Base-by-base conservation (phyloP, 805 yeast genomes). In the Aciculoconidium aculeatum region DNA sequence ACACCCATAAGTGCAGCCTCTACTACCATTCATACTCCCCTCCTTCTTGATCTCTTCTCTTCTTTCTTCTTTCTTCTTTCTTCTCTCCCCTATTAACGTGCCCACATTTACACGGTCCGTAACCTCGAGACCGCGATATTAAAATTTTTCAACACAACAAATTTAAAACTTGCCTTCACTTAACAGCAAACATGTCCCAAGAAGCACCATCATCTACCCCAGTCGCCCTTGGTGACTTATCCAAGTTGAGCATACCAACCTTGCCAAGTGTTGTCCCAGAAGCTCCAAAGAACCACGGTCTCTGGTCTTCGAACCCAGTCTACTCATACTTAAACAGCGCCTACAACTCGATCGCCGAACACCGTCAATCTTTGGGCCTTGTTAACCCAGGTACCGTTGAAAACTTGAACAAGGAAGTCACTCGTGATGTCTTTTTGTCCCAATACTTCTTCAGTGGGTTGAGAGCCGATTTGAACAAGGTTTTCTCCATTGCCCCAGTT, bases 401-500 rank as follows among this genome's bases (percentile, higher is more conserved):
- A 12, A 45, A 46, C 35, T 41, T 54, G 34, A 44, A 42, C 37
- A 43, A 37, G 23, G 98, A 92, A 65, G 96, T 87, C 35, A 67
- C 88, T 40, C 80, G 88, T 61, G 97, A 90, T 54, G 96, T 90
- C 17, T 86, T 92, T 55, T 71, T 87, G 47, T 77, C 74, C 52
- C 94, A 87, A 55, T 83, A 84, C 66, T 78, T 80, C 61, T 90
- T 90, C 72, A 80, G 95, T 21, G 98, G 98, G 36, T 72, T 92
- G 51, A 82, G 95, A 57, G 98, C 97, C 34, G 98, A 92, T 60
- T 74, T 92, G 48, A 83, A 85, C 66, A 90, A 90, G 71, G 85
- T 88, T 9, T 86, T 92, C 53, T 65, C 82, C 41, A 72, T 88
- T 72, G 79, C 78, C 61, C 98, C 98, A 35, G 88, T 85, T 35